A percentile compares a stretch with the other conserved stretches of the same genome.
Evolutionary conservation across 2,329 filamentous ascomycete genomes (phyloP).

Genomic region (Verticillium zaregamsianum): DNA sequence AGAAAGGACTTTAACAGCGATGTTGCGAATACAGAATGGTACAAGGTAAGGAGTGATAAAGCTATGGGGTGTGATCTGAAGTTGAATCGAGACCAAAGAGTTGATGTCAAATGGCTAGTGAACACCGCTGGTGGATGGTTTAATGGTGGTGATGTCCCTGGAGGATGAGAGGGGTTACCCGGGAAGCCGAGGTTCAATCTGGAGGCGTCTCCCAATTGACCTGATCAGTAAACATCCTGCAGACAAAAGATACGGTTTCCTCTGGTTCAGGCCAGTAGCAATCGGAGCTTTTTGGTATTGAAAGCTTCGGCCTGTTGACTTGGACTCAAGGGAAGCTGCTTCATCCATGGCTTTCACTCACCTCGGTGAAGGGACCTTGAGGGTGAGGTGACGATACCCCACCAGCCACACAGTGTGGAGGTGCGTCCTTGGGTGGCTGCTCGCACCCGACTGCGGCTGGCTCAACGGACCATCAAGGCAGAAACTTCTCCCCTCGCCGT

Average conservation of each 20-base stretch:
- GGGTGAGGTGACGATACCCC: not conserved
- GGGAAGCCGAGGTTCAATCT: not conserved
- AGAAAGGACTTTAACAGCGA: no score
- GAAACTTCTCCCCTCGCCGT: not conserved
- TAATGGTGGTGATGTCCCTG: not conserved
- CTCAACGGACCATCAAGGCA: conserved; percentile 12
- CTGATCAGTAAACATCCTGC: not conserved
- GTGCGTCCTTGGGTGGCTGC: not conserved
- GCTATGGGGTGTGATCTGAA: no score
- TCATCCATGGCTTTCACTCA: no score
- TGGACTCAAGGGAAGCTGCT: no score
- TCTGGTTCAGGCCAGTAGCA: not conserved
- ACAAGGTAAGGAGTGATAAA: no score
- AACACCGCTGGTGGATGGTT: not conserved
- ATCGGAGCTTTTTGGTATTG: no score
- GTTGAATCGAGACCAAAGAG: not conserved
- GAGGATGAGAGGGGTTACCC: not conserved
- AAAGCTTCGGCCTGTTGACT: no score
- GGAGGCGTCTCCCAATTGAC: not conserved
- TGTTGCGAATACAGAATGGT: no score
- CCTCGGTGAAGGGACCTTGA: not conserved
- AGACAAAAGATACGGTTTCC: not conserved
- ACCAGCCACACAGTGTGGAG: not conserved
- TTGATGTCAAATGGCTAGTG: not conserved
- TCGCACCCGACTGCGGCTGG: conserved; percentile 10